Evolutionary conservation across 768 basidiomycete species (phyloP), one percentile per base, ranked within the genome.

Genomic region (Mycena rebaudengoi): DNA sequence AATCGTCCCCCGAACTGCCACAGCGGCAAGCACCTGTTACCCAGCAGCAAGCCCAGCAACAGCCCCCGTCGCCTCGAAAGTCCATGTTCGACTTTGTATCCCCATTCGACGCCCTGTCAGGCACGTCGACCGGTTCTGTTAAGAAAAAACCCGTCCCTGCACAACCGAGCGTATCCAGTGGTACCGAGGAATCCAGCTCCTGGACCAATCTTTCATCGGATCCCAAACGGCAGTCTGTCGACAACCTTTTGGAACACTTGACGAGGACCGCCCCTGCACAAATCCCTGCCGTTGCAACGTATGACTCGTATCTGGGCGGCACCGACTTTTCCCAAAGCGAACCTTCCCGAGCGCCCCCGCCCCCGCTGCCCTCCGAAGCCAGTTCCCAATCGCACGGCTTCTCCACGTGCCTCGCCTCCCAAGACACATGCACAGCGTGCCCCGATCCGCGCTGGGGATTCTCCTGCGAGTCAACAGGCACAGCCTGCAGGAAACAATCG

Each of bases 51-150:
- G 78, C 76, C 25, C 74, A 72, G 30, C 83, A 82, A 50, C 85
- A 81, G 60, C 79, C 90, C 0, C 86, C 91, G 29, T 89, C 90
- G 40, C 85, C 89, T 23, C 90, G 88, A 69, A 89, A 91, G 75
- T 91, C 91, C 49, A 87, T 94, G 85, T 95, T 95, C 69, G 92
- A 94, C 37, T 95, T 92, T 64, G 83, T 90, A 50, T 93, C 92
- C 49, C 89, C 94, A 2, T 94, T 95, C 69, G 93, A 95, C 68
- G 92, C 91, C 25, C 83, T 95, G 45, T 83, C 77, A n/a, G 66
- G 87, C 8, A 77, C 83, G n/a, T 72, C 84, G 33, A 65, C 85
- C 0, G 72, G 74, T 40, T 57, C 82, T 18, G 74, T 84, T 56
- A 91, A 90, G 80, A 91, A 92, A 74, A 92, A 92, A 73, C 87